Evolutionary conservation across 2,329 filamentous ascomycete species (phyloP).

Genomic region (Lecanoromycetidae sp.): DNA sequence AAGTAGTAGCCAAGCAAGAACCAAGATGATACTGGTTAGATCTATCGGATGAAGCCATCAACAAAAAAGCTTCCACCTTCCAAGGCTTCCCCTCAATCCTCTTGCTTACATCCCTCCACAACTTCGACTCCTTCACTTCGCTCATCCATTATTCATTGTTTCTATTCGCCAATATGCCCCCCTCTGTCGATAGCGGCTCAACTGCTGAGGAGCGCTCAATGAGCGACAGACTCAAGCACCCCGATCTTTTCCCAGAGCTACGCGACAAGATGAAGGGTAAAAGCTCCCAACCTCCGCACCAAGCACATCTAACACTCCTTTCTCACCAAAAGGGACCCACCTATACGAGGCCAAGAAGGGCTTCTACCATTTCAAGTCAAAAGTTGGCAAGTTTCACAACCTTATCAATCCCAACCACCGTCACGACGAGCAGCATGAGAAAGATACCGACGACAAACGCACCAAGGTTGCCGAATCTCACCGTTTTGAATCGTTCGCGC

Average conservation of each 20-base stretch:
- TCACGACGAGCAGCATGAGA: constrained; percentile 54
- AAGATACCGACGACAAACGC: constrained; percentile 70
- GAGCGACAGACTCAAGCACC: constrained; percentile 15
- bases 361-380: constrained; percentile 45
- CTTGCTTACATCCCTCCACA: neutral
- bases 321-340: constrained; percentile 24
- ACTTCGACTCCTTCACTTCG: neutral
- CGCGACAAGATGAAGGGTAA: constrained; percentile 17
- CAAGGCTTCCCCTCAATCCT: neutral
- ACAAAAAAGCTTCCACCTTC: too few relatives aligned
- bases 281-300: neutral
- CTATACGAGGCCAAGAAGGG: constrained; percentile 27
- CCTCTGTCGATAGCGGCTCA: neutral
- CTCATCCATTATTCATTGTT: too few relatives aligned
- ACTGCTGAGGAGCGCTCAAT: constrained; percentile 6
- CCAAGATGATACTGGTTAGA: too few relatives aligned
- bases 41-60: too few relatives aligned
- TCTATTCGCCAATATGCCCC: constrained; percentile 6
- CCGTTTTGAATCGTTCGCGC: constrained; percentile 83
- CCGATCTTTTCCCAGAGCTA: constrained; percentile 14
- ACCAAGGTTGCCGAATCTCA: constrained; percentile 58
- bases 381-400: constrained; percentile 52
- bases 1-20: too few relatives aligned
- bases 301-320: neutral
- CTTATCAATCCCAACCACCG: constrained; percentile 43